Conservation (phyloP, 1,284 basidiomycete genomes). For the Malassezia furfur region DNA sequence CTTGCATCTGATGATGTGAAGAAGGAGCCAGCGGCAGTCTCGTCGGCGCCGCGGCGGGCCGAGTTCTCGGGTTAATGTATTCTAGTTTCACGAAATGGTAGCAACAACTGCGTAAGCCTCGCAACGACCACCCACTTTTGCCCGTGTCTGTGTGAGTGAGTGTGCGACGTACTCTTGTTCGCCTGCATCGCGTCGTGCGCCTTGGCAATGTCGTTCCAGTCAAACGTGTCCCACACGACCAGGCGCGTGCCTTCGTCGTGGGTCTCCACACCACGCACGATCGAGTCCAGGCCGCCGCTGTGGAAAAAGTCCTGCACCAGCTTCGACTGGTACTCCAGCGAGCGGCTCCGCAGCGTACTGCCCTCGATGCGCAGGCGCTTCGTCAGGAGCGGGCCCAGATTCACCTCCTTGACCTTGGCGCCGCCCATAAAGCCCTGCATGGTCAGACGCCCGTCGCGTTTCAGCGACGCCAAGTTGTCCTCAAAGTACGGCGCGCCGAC, state of each 20-base stretch:
- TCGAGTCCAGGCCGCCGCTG: slow-evolving; percentile 19
- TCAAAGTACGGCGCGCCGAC: slow-evolving; percentile 73
- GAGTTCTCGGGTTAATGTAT: slow-evolving; percentile 12
- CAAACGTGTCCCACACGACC: slow-evolving; percentile 56
- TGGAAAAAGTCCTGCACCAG: slow-evolving; percentile 60
- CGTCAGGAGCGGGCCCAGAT: slow-evolving; percentile 63
- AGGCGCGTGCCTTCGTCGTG: slow-evolving; percentile 6
- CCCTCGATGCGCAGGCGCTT: slow-evolving; percentile 85
- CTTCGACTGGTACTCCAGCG: slow-evolving; percentile 68
- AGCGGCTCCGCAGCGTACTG: slow-evolving; percentile 71
- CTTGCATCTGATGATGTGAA: slow-evolving; percentile 23
- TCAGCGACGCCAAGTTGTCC: slow-evolving; percentile 68
- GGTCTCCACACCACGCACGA: slow-evolving; percentile 11
- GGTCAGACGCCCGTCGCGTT: slow-evolving; percentile 68
- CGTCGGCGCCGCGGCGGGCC: not conserved
- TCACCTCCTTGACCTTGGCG: slow-evolving; percentile 57
- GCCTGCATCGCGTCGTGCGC: slow-evolving; percentile 80
- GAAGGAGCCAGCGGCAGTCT: slow-evolving; percentile 24
- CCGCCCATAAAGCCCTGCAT: slow-evolving; percentile 66
- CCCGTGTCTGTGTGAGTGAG: slow-evolving; percentile 48
- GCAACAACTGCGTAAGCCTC: slow-evolving; percentile 7
- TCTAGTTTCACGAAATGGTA: slow-evolving; percentile 2
- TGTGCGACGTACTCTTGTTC: slow-evolving; percentile 55
- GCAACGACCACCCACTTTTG: slow-evolving; percentile 48
- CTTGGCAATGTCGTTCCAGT: slow-evolving; percentile 70